These are phyloP conservation scores for Fraxinus ornus DNA, from an alignment of 305 asterid species.

Conservation along the genomic window DNA sequence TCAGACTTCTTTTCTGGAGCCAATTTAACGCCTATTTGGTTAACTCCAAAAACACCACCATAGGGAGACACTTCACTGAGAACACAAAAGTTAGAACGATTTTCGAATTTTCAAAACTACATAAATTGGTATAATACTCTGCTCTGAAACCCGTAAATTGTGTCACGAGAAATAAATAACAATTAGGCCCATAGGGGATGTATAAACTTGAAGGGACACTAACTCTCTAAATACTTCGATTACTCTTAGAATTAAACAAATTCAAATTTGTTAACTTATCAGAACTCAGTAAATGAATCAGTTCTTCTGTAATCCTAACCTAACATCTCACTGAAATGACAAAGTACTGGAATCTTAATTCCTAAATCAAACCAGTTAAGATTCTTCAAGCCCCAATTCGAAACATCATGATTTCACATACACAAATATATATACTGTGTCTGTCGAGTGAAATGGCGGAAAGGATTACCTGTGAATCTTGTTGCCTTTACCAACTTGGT, in stretches of 20 bases:
- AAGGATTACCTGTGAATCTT: constrained; percentile 77
- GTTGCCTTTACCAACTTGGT: constrained; percentile 92
- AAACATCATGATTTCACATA: background rate
- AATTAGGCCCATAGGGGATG: background rate
- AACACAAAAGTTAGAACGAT: background rate
- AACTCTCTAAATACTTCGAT: background rate
- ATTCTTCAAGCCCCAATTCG: background rate
- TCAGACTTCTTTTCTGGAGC: background rate
- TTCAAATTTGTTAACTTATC: background rate
- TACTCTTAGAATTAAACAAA: background rate
- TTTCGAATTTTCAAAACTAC: background rate
- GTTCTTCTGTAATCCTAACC: background rate
- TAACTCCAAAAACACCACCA: background rate
- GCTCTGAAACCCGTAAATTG: background rate
- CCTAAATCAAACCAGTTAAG: background rate
- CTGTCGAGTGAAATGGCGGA: background rate
- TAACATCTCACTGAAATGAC: background rate
- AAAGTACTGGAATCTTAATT: background rate
- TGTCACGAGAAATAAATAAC: background rate
- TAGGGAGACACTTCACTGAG: background rate
- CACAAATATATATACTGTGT: background rate
- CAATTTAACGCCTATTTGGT: background rate
- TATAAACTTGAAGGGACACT: background rate
- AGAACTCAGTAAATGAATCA: background rate
- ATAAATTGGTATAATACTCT: background rate